These are phyloP conservation scores for Dipodascus albidus DNA, from an alignment of 805 yeast species.

Conservation along the genomic window DNA sequence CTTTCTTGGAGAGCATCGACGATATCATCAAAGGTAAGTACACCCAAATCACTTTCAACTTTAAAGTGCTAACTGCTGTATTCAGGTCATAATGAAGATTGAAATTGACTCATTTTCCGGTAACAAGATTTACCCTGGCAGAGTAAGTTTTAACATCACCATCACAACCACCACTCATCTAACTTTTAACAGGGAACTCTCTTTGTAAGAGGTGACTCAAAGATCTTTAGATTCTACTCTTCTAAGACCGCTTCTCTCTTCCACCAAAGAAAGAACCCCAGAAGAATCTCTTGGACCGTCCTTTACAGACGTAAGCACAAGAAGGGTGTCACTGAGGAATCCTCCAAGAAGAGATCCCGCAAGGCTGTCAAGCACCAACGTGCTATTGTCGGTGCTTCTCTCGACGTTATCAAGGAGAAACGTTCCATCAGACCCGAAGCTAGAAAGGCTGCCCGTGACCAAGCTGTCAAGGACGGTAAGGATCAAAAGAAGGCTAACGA, in stretches of 20 bases:
- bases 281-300: slow-evolving; percentile 99
- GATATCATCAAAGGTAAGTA: slow-evolving; percentile 1
- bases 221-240: slow-evolving; percentile 98
- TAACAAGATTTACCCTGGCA: slow-evolving; percentile 99
- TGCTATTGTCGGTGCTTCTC: slow-evolving; percentile 98
- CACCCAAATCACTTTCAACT: not conserved
- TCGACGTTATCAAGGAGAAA: slow-evolving; percentile 97
- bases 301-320: slow-evolving; percentile 99
- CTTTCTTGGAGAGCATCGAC: not conserved
- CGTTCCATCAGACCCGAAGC: slow-evolving; percentile 92
- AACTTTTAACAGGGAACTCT: slow-evolving; percentile 93
- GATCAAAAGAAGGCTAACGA: slow-evolving; percentile 67
- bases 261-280: slow-evolving; percentile 99
- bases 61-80: not conserved
- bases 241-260: slow-evolving; percentile 96
- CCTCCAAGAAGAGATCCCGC: slow-evolving; percentile 92
- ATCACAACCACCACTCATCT: too few relatives aligned
- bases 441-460: slow-evolving; percentile 96
- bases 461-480: slow-evolving; percentile 50
- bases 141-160: slow-evolving; percentile 36
- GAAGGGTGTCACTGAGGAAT: slow-evolving; percentile 99
- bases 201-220: slow-evolving; percentile 99
- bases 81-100: slow-evolving; percentile 66
- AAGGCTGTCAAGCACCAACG: slow-evolving; percentile 97
- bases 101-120: slow-evolving; percentile 99